Evolutionary conservation across 2,329 filamentous ascomycete genomes (phyloP).

Genomic region (Chaetomium strumarium): DNA sequence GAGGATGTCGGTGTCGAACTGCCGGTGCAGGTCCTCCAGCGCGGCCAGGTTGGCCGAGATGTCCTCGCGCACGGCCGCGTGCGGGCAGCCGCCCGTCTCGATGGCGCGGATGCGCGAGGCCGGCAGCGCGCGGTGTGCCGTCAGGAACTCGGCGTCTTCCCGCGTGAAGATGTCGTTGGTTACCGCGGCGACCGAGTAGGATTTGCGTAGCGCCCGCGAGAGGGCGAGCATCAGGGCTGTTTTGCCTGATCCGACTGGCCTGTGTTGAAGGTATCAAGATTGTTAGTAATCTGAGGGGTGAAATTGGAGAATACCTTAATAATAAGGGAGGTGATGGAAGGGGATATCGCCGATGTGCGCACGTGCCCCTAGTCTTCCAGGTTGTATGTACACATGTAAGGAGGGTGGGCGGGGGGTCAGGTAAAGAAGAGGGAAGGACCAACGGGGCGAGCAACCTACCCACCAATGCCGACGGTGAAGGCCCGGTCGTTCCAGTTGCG

Average conservation of each 20-base stretch:
- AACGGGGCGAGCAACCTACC: constrained; percentile 50
- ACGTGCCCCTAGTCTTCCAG: too few species aligned
- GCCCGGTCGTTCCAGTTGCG: constrained; percentile 82
- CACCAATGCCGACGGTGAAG: constrained; percentile 96
- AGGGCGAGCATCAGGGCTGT: constrained; percentile 94
- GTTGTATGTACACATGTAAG: too few species aligned
- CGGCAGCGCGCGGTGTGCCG: constrained; percentile 75
- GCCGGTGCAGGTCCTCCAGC: constrained; percentile 77
- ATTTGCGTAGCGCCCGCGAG: constrained; percentile 72
- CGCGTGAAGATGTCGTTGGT: constrained; percentile 99
- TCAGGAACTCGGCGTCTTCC: constrained; percentile 97
- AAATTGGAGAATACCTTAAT: not conserved
- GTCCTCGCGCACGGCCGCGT: constrained; percentile 95
- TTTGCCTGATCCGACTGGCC: constrained; percentile 94
- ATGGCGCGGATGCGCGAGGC: constrained; percentile 85
- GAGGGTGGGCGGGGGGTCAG: too few species aligned
- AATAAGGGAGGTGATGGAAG: not conserved
- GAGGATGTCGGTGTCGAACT: constrained; percentile 75
- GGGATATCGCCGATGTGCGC: too few species aligned
- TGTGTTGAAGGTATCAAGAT: constrained; percentile 31
- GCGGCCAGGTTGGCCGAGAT: constrained; percentile 91
- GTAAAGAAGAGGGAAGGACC: not conserved
- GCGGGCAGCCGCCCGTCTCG: constrained; percentile 94
- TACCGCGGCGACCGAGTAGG: constrained; percentile 85
- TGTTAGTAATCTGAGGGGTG: not conserved